A percentile compares a stretch with the other conserved stretches of the same genome.
Conservation (phyloP, 768 basidiomycete genomes). For the Auriscalpium vulgare region DNA sequence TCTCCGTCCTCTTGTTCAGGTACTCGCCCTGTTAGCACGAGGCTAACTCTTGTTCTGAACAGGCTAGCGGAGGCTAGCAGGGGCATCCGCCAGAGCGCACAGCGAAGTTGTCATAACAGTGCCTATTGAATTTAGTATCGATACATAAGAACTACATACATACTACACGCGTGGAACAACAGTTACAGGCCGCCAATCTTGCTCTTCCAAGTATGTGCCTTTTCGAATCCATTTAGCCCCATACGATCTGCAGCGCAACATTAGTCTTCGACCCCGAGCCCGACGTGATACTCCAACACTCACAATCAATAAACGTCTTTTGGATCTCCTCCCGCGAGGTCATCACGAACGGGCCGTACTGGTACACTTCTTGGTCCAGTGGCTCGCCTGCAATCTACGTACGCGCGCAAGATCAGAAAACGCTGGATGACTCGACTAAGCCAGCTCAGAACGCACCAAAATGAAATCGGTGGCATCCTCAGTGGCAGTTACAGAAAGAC, state of each 20-base stretch:
- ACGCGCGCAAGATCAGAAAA: background rate
- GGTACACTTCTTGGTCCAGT: conserved; percentile 79
- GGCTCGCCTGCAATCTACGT: conserved; percentile 76
- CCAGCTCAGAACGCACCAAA: conserved; percentile 38
- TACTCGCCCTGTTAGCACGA: no score
- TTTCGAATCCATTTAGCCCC: conserved; percentile 85
- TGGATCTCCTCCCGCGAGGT: conserved; percentile 74
- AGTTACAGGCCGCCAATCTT: conserved; percentile 46
- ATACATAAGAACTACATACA: no score
- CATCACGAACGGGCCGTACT: conserved; percentile 87
- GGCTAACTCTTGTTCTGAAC: no score
- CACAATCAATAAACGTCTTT: conserved; percentile 76
- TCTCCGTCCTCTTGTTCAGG: no score
- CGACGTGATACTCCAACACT: conserved; percentile 17
- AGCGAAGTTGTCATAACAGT: no score
- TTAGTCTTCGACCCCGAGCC: background rate
- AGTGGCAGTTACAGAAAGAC: conserved; percentile 54
- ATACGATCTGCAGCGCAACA: conserved; percentile 43
- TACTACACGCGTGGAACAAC: background rate
- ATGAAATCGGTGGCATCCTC: conserved; percentile 67
- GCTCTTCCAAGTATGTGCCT: conserved; percentile 81
- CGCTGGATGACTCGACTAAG: background rate
- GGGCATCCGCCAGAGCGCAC: no score
- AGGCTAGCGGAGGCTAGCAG: no score
- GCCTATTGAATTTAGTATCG: no score